Evolutionary conservation across 306 rosid species (phyloP).

Genomic region (Gastrolobium bilobum): DNA sequence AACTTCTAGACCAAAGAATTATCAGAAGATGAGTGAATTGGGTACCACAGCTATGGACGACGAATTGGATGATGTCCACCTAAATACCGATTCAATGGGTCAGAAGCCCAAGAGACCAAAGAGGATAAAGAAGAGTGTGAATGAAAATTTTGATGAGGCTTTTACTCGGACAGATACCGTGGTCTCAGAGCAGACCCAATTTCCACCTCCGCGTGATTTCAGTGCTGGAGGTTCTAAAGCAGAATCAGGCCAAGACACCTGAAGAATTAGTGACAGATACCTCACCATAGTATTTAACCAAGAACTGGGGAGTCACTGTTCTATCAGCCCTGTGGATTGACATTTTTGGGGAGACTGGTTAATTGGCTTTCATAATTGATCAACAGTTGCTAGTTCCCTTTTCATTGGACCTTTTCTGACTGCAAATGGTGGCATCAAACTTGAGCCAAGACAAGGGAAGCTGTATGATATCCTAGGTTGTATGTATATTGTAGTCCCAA

Average conservation of each 20-base stretch:
- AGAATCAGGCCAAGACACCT: conserved; percentile 52
- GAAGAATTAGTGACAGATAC: neutral
- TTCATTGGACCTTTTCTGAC: conserved; percentile 25
- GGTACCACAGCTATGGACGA: conserved; percentile 45
- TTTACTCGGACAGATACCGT: conserved; percentile 46
- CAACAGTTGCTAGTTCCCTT: conserved; percentile 38
- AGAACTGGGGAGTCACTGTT: neutral
- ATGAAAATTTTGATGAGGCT: conserved; percentile 70
- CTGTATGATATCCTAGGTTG: conserved; percentile 47
- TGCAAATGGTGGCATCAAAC: conserved; percentile 20
- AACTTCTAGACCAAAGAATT: conserved; percentile 59
- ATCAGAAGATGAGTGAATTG: conserved; percentile 58
- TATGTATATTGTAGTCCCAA: conserved; percentile 39
- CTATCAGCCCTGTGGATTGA: conserved; percentile 32
- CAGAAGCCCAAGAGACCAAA: conserved; percentile 77
- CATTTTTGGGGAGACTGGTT: conserved; percentile 33
- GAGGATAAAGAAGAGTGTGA: conserved; percentile 75
- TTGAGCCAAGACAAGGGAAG: conserved; percentile 41
- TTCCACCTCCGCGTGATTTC: conserved; percentile 45
- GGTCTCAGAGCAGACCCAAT: conserved; percentile 58
- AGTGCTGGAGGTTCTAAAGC: conserved; percentile 46
- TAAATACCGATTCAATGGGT: conserved; percentile 55
- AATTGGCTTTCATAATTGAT: conserved; percentile 28
- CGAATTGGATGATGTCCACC: conserved; percentile 59
- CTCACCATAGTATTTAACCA: conserved; percentile 1